Conservation (phyloP, 2,329 filamentous ascomycete genomes). For the Trichoderma pleuroti region DNA sequence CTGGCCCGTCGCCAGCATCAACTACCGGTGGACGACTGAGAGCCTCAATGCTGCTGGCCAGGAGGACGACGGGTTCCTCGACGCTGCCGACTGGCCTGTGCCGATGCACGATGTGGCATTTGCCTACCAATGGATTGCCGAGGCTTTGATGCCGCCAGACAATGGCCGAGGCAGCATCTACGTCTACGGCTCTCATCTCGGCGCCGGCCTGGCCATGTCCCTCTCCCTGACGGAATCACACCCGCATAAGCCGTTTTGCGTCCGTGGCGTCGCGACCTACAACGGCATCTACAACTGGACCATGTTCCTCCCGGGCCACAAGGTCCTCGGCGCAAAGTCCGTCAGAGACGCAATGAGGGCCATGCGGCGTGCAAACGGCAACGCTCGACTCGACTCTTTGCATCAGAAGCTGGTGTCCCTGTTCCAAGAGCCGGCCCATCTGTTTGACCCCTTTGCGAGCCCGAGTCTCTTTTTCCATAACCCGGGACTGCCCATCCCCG, state of each 20-base stretch:
- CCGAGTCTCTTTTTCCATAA: conserved; percentile 57
- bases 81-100: conserved; percentile 47
- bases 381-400: conserved; percentile 37
- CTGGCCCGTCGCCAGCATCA: conserved; percentile 51
- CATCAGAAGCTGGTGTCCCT: conserved; percentile 37
- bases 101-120: conserved; percentile 55
- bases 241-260: conserved; percentile 40
- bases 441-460: conserved; percentile 60
- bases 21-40: conserved; percentile 53
- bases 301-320: conserved; percentile 53
- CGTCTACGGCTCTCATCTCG: conserved; percentile 56
- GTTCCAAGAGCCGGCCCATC: conserved; percentile 46
- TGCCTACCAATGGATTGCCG: conserved; percentile 52
- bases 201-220: conserved; percentile 54
- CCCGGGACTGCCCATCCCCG: conserved; percentile 45
- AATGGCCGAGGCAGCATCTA: conserved; percentile 37
- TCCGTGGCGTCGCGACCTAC: conserved; percentile 53
- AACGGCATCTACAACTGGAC: conserved; percentile 66
- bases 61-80: neutral
- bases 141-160: conserved; percentile 40
- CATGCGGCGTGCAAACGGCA: conserved; percentile 19
- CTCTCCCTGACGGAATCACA: conserved; percentile 56
- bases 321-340: conserved; percentile 35
- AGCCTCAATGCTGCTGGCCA: conserved; percentile 13
- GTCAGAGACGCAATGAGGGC: neutral